phyloP scores from a whole-genome alignment of 164 flowering plant genomes.

The Vitis cinerea region DNA sequence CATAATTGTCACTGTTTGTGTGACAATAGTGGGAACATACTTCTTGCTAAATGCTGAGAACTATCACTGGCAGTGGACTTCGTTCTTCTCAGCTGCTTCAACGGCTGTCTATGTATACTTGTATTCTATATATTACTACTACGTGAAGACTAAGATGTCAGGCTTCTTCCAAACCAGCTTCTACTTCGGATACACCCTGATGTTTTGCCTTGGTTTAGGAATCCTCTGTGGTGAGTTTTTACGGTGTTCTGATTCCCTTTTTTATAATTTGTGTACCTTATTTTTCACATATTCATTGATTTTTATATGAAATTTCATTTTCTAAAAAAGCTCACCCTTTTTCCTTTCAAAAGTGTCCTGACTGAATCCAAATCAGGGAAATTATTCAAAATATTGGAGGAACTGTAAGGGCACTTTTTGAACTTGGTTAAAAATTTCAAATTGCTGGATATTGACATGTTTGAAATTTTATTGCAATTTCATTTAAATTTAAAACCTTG shows the following conservation, averaged over 20 bases:
- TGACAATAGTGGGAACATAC: conserved; percentile 96
- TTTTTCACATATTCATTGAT: not conserved
- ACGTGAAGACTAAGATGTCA: conserved; percentile 96
- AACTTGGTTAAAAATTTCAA: too few relatives aligned
- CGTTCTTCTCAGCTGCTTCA: conserved; percentile 98
- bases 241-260: not conserved
- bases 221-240: conserved; percentile 88
- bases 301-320: not conserved
- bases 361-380: too few relatives aligned
- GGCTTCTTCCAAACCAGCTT: conserved; percentile 99
- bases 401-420: too few relatives aligned
- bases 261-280: not conserved
- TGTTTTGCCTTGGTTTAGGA: conserved; percentile 96
- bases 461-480: too few relatives aligned
- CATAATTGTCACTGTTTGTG: conserved; percentile 90
- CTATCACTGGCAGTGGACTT: conserved; percentile 99
- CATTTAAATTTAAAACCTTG: too few relatives aligned
- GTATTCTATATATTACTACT: conserved; percentile 89
- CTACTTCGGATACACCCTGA: conserved; percentile 95
- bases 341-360: too few relatives aligned
- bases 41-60: conserved; percentile 97
- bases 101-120: conserved; percentile 92
- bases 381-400: too few relatives aligned
- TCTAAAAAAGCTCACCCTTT: too few relatives aligned
- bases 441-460: too few relatives aligned